Evolutionary conservation across 1,139 yeast genomes (phyloP).

Genomic region (Chernovozyma aurita): DNA sequence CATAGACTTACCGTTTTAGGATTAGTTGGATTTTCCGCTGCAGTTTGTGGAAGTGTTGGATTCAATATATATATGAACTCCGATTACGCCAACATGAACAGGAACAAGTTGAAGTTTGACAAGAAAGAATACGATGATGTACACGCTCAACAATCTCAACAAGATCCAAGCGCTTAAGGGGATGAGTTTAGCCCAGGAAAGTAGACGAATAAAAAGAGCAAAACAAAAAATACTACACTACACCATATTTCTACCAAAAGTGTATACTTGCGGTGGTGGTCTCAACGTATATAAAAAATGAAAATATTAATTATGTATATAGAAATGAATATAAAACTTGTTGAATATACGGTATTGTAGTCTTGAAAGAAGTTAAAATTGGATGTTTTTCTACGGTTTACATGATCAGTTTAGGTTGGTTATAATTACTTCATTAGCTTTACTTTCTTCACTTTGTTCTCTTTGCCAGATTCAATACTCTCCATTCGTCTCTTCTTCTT

Average conservation of each 20-base stretch:
- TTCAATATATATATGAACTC: conserved; percentile 61
- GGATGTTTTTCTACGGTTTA: too few species aligned
- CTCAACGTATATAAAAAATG: too few species aligned
- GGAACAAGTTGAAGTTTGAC: conserved; percentile 36
- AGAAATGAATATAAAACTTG: too few species aligned
- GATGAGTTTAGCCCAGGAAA: not conserved
- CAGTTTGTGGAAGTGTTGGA: conserved; percentile 53
- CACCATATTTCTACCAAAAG: too few species aligned
- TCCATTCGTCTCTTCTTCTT: conserved; percentile 16
- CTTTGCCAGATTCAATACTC: not conserved
- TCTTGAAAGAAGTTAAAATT: too few species aligned
- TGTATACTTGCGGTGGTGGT: too few species aligned
- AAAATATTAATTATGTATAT: too few species aligned
- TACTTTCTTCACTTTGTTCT: not conserved
- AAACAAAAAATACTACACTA: not conserved
- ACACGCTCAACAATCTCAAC: too few species aligned
- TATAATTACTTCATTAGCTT: too few species aligned
- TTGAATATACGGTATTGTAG: too few species aligned
- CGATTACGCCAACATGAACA: conserved; percentile 42
- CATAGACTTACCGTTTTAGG: conserved; percentile 82
- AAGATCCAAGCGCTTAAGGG: conserved; percentile 2
- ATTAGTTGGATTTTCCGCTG: conserved; percentile 57
- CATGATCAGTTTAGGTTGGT: too few species aligned
- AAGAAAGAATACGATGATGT: conserved; percentile 27
- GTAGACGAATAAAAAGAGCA: not conserved